These are phyloP conservation scores for Tetradesmus lagerheimii DNA, from an alignment of 139 green algal species.

Conservation along the genomic window DNA sequence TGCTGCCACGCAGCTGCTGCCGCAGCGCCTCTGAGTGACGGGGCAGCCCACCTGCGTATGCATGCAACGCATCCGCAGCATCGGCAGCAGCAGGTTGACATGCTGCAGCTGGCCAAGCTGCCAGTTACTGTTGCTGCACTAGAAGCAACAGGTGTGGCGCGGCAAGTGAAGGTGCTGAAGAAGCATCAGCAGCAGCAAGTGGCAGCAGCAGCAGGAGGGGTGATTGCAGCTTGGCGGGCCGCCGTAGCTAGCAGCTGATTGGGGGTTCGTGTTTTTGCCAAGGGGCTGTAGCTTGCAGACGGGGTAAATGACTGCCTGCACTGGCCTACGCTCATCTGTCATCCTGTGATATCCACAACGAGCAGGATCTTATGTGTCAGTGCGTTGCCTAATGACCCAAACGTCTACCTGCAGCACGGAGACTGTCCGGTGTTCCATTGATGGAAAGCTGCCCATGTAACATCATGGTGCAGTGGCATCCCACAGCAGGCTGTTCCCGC, in stretches of 20 bases:
- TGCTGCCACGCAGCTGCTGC: background rate
- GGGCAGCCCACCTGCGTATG: background rate
- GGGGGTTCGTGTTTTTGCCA: background rate
- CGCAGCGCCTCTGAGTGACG: background rate
- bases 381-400: too few species aligned
- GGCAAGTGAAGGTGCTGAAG: background rate
- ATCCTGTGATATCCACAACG: too few species aligned
- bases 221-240: conserved; percentile 8
- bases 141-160: background rate
- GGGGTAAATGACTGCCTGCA: too few species aligned
- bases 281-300: background rate
- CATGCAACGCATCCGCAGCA: background rate
- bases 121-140: conserved; percentile 22
- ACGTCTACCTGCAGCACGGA: too few species aligned
- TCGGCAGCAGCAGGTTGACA: background rate
- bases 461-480: too few species aligned
- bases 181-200: background rate
- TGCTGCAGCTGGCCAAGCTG: conserved; percentile 2
- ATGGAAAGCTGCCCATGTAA: too few species aligned
- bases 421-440: too few species aligned
- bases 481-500: background rate
- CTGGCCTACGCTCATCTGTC: too few species aligned
- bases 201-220: background rate
- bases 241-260: background rate
- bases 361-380: too few species aligned